Evolutionary conservation across 2,329 filamentous ascomycete genomes (phyloP).

Genomic region (Fusarium metavorans): DNA sequence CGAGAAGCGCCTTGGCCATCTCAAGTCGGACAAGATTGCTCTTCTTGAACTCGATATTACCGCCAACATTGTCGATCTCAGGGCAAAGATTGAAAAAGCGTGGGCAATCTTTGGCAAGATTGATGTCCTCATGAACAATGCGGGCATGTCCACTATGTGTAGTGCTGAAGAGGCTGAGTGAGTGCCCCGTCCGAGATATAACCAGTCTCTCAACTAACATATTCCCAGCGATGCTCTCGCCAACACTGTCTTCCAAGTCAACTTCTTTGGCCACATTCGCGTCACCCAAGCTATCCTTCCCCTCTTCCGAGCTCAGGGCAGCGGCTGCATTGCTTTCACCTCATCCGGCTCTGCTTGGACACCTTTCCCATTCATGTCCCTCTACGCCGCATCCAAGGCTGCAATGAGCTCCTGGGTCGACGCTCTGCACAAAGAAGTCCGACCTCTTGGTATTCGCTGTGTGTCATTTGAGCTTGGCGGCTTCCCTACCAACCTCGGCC

Average conservation of each 20-base stretch:
- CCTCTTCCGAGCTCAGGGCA: not conserved
- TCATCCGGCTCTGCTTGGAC: not conserved
- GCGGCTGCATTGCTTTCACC: not conserved
- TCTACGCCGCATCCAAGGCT: not conserved
- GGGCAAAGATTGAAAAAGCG: not conserved
- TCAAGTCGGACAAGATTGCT: not conserved
- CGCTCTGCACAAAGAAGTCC: not conserved
- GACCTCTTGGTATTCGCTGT: not conserved
- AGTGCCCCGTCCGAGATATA: not conserved
- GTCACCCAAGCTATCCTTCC: not conserved
- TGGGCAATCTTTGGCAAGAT: not conserved
- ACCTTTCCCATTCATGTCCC: not conserved
- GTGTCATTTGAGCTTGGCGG: not conserved
- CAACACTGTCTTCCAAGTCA: not conserved
- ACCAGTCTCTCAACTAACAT: not conserved
- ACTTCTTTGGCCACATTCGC: not conserved
- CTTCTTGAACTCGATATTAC: not conserved
- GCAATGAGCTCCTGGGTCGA: not conserved
- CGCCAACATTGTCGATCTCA: not conserved
- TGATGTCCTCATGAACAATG: slow-evolving; percentile 4
- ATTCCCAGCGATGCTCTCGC: not conserved
- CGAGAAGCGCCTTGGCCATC: not conserved
- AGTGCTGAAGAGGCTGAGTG: not conserved
- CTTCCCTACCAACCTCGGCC: not conserved
- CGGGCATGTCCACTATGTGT: not conserved